These are phyloP conservation scores for Ormosia emarginata DNA, from an alignment of 306 rosid species.

Conservation along the genomic window DNA sequence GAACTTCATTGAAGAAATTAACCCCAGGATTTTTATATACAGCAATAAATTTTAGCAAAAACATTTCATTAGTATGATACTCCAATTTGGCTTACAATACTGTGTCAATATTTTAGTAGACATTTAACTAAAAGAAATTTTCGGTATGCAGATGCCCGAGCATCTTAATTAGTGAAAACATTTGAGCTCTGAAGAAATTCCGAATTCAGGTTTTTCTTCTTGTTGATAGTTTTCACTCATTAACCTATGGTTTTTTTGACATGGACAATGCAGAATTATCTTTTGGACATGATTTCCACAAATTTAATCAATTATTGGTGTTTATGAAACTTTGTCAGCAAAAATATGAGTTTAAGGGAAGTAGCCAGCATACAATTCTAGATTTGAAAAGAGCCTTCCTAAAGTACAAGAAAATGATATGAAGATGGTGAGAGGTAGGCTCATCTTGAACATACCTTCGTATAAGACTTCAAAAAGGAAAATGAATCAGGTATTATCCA, in stretches of 20 bases:
- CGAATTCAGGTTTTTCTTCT: neutral
- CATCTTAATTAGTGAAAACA: neutral
- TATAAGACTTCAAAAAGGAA: constrained; percentile 53
- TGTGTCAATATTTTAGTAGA: neutral
- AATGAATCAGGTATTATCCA: constrained; percentile 88
- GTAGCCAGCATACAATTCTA: neutral
- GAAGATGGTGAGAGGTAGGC: constrained; percentile 1
- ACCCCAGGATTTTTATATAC: neutral
- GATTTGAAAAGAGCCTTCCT: neutral
- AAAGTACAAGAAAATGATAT: neutral
- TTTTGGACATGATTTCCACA: neutral
- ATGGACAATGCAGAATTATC: neutral
- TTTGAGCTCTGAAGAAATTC: neutral
- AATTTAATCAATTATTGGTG: neutral
- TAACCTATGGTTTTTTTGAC: neutral
- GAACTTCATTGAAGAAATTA: neutral
- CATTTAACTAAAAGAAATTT: neutral
- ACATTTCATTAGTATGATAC: neutral
- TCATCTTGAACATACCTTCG: constrained; percentile 53
- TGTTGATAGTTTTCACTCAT: neutral
- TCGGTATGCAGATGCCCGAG: neutral
- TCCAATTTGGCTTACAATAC: neutral
- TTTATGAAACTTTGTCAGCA: neutral
- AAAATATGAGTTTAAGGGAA: neutral
- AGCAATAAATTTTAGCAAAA: neutral